These are phyloP conservation scores for Populus tremula DNA, from an alignment of 345 rosid genomes.

Conservation along the genomic window DNA sequence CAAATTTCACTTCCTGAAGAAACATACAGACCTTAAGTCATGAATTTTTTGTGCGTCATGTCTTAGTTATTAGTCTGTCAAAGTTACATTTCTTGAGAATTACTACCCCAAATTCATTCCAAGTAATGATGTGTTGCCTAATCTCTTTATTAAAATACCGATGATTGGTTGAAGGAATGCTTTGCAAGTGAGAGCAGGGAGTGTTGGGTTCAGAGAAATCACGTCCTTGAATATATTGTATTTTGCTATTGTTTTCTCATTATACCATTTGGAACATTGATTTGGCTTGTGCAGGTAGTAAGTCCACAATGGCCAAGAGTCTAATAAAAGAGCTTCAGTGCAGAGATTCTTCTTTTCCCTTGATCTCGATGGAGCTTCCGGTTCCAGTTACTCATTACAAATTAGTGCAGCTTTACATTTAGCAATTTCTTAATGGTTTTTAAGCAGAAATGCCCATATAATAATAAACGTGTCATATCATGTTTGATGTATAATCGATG, in stretches of 20 bases:
- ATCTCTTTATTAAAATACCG: not conserved
- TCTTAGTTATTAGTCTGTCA: not conserved
- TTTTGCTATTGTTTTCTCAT: not conserved
- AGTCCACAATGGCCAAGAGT: constrained; percentile 93
- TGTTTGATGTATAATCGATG: not conserved
- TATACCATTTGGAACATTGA: not conserved
- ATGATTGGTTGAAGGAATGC: not conserved
- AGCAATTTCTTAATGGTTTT: not conserved
- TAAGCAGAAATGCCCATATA: not conserved
- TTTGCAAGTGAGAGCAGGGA: not conserved
- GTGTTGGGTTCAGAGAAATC: not conserved
- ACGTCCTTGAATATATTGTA: not conserved
- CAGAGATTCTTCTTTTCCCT: not conserved
- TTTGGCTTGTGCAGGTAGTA: constrained; percentile 58
- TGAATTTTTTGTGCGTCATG: not conserved
- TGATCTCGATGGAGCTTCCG: not conserved
- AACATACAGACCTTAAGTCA: not conserved
- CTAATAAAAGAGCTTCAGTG: constrained; percentile 24
- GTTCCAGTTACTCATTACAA: not conserved
- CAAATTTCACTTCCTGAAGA: not conserved
- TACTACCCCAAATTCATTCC: not conserved
- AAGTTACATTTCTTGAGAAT: no score
- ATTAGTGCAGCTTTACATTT: not conserved
- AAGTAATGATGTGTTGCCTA: not conserved
- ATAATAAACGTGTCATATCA: not conserved